Evolutionary conservation across 768 basidiomycete species (phyloP), one percentile per base, ranked within the genome.

Genomic region (Auricularia sp.): DNA sequence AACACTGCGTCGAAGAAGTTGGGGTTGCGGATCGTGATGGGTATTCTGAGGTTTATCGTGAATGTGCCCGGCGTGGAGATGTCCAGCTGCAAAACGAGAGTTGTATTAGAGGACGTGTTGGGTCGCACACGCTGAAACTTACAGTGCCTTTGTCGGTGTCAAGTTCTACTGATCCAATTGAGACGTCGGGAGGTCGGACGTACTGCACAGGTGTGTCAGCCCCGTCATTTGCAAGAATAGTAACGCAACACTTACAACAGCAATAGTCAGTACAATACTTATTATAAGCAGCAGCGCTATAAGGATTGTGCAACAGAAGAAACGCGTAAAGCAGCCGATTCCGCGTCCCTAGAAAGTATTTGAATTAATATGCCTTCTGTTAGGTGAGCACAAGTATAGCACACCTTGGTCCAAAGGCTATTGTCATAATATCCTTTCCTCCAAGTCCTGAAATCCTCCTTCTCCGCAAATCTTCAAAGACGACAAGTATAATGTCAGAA

Each of bases 1-100:
- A 64, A 58, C 18, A 23, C 63, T 16, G 58, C 63, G 21, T 44
- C 56, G 58, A 64, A 64, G 63, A 64, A 64, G 63, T 64, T 64
- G 16, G 63, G 63, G 63, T 64, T 64, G 36, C 53, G 54, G 34
- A 64, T 53, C 35, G 36, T 39, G 23, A 64, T 42, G 35, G 36
- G 36, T 6, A 64, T 21, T 23, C 56, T 58, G 33, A 64, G 56
- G 63, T 64, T 58, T 23, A 59, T 42, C 11, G 36, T 51, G 63
- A 64, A 60, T 1, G 54, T 42, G 42, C 35, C 44, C 5, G 47
- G 47, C 47, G 47, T 51, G 6, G 47, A 51, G 47, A 21, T 18
- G 21, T 51, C 47, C 14, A 51, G 6, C 47, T 51, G 47, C 29
- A 29, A 29, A 29, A 29, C 29, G 29, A 29, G 29, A 29, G 29